Conservation (phyloP, 2,329 filamentous ascomycete genomes). For the Trichoderma atrobrunneum region DNA sequence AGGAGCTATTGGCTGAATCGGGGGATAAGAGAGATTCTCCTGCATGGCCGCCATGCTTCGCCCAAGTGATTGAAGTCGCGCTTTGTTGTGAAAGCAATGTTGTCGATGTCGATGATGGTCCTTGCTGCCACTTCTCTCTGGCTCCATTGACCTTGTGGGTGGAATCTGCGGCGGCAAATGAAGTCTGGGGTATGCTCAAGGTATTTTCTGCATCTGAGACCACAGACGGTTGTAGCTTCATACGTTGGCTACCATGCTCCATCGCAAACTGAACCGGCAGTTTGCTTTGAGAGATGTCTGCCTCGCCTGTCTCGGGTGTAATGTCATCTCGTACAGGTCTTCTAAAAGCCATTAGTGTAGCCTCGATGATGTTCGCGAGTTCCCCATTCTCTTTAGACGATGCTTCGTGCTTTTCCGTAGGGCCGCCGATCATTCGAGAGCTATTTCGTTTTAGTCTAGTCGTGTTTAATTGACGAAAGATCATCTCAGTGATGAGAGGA, state of each 20-base stretch:
- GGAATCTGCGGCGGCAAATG: conserved; percentile 28
- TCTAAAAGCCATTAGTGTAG: neutral
- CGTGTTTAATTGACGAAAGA: neutral
- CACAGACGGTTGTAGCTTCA: conserved; percentile 26
- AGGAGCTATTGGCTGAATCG: neutral
- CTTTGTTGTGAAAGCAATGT: conserved; percentile 32
- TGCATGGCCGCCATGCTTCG: conserved; percentile 14
- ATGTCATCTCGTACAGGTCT: neutral
- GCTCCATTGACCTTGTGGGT: conserved; percentile 25
- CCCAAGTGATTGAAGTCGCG: conserved; percentile 33
- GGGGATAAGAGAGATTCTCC: neutral
- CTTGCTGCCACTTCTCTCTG: conserved; percentile 21
- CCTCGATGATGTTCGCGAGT: neutral
- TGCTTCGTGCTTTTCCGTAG: neutral
- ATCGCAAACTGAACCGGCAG: conserved; percentile 23
- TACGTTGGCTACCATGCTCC: conserved; percentile 25
- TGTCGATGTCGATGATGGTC: conserved; percentile 26
- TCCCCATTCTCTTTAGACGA: neutral
- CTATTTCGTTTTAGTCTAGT: neutral
- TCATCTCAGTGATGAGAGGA: conserved; percentile 1
- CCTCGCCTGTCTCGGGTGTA: neutral
- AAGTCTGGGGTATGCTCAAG: conserved; percentile 33
- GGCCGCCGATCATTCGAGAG: neutral
- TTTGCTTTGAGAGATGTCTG: neutral
- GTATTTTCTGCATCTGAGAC: conserved; percentile 35